These are phyloP conservation scores for Pythium volutum DNA, from an alignment of 352 stramenopile species.

Conservation along the genomic window DNA sequence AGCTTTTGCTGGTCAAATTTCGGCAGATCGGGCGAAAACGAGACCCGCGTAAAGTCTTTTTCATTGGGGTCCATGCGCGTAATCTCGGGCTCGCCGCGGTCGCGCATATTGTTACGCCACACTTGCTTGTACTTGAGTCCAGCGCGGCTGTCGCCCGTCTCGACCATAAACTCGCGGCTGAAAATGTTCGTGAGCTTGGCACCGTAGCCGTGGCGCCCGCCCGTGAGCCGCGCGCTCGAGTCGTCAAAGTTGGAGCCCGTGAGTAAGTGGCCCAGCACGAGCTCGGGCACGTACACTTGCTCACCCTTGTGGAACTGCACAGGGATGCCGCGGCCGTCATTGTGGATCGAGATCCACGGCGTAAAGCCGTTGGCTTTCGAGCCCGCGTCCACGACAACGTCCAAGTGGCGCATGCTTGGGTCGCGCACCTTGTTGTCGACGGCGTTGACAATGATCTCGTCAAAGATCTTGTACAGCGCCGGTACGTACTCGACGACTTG, in stretches of 20 bases:
- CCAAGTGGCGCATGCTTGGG: slow-evolving; percentile 65
- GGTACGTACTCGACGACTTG: slow-evolving; percentile 77
- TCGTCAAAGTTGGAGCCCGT: slow-evolving; percentile 99
- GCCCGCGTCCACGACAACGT: slow-evolving; percentile 68
- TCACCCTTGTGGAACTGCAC: slow-evolving; percentile 97
- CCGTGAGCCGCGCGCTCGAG: slow-evolving; percentile 95
- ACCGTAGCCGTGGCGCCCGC: slow-evolving; percentile 93
- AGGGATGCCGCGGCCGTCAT: slow-evolving; percentile 98
- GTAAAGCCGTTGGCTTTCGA: slow-evolving; percentile 50
- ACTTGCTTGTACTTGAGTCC: slow-evolving; percentile 88
- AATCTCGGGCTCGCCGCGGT: slow-evolving; percentile 82
- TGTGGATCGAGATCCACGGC: slow-evolving; percentile 95
- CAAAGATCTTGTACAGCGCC: slow-evolving; percentile 98
- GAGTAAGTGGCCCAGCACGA: slow-evolving; percentile 98
- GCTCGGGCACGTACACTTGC: slow-evolving; percentile 96
- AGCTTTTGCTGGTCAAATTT: slow-evolving; percentile 96
- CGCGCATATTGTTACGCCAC: slow-evolving; percentile 97
- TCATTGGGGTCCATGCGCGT: slow-evolving; percentile 71
- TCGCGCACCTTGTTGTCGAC: slow-evolving; percentile 95
- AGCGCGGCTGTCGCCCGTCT: slow-evolving; percentile 93
- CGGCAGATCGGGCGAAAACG: slow-evolving; percentile 95
- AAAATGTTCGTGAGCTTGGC: slow-evolving; percentile 99
- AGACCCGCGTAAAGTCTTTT: slow-evolving; percentile 97
- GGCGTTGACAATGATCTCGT: slow-evolving; percentile 99
- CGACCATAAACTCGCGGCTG: slow-evolving; percentile 97